phyloP scores from a whole-genome alignment of 345 rosid genomes.

The Eucalyptus cloeziana region DNA sequence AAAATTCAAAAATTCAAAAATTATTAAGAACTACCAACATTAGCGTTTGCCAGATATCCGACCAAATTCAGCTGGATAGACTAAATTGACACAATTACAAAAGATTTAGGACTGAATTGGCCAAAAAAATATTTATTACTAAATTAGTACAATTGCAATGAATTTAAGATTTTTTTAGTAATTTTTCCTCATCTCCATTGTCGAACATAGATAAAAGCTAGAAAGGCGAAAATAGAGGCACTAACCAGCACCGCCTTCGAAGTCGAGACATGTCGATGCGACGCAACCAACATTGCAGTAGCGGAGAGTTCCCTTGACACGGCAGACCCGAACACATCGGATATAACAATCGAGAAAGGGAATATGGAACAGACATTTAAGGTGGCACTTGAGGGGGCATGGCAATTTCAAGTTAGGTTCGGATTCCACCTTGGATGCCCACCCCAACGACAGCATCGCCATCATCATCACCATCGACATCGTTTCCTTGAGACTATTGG shows the following conservation, averaged over 20 bases:
- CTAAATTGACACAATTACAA: too few relatives aligned
- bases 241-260: background rate
- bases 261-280: background rate
- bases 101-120: accelerated
- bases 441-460: background rate
- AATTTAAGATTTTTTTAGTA: too few relatives aligned
- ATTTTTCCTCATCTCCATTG: background rate
- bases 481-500: background rate
- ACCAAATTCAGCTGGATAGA: accelerated
- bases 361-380: background rate
- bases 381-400: background rate
- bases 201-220: background rate
- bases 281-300: background rate
- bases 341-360: background rate
- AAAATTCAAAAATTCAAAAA: too few relatives aligned
- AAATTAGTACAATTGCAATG: too few relatives aligned
- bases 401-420: background rate
- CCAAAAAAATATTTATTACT: too few relatives aligned
- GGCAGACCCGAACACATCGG: background rate
- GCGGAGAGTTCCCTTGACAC: background rate
- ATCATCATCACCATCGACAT: background rate
- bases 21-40: too few relatives aligned
- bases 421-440: background rate
- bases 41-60: accelerated
- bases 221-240: background rate